Conservation (phyloP, 2,329 filamentous ascomycete species). For the Cordyceps tenuipes region DNA sequence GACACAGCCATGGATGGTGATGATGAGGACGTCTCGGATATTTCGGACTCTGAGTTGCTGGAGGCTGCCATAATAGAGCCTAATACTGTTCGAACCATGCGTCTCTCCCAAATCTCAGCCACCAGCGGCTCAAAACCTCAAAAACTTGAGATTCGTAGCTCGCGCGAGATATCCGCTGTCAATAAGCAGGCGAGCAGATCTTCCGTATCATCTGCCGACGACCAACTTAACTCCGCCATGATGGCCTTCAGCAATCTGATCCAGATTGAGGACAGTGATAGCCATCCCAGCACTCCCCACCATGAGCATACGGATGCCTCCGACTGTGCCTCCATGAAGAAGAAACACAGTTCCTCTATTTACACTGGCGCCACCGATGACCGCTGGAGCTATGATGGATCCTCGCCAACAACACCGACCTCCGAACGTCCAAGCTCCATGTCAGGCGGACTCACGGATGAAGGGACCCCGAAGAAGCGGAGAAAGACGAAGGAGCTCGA, state of each 20-base stretch:
- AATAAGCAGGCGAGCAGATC: background rate
- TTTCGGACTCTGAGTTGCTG: slow-evolving; percentile 5
- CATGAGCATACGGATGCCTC: slow-evolving; percentile 21
- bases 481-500: slow-evolving; percentile 13
- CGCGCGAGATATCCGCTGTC: background rate
- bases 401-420: slow-evolving; percentile 30
- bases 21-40: slow-evolving; percentile 4
- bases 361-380: slow-evolving; percentile 31
- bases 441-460: slow-evolving; percentile 23
- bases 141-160: slow-evolving; percentile 13
- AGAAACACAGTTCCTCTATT: slow-evolving; percentile 30
- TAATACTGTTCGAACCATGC: background rate
- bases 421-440: slow-evolving; percentile 29
- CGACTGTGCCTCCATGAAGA: slow-evolving; percentile 19
- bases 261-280: slow-evolving; percentile 12
- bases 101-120: slow-evolving; percentile 5
- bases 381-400: slow-evolving; percentile 29
- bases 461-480: slow-evolving; percentile 27
- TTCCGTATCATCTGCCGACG: background rate
- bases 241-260: slow-evolving; percentile 1
- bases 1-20: slow-evolving; percentile 7
- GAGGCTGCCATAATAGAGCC: slow-evolving; percentile 8
- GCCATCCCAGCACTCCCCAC: slow-evolving; percentile 13
- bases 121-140: slow-evolving; percentile 8
- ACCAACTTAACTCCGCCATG: background rate